phyloP scores from a whole-genome alignment of 78 protist species.

The Cyanophora paradoxa region DNA sequence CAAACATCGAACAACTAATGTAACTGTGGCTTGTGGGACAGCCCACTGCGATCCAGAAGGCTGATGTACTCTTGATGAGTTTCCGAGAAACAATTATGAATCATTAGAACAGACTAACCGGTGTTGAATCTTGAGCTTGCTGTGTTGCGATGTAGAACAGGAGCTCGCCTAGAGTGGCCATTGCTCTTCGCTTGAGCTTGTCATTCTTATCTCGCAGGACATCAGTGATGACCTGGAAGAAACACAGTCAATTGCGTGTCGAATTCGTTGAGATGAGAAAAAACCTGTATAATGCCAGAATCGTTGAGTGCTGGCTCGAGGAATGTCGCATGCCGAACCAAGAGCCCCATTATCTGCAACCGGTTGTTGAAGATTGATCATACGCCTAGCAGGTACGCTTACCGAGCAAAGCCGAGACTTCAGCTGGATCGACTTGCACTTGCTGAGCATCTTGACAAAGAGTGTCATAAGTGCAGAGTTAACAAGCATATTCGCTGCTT shows the following conservation, averaged over 20 bases:
- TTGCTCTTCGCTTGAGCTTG: background rate
- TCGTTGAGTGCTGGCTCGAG: background rate
- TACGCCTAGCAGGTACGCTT: no score
- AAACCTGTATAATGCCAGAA: no score
- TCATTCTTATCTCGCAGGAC: background rate
- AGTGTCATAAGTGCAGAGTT: conserved; percentile 14
- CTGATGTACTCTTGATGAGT: no score
- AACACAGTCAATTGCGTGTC: no score
- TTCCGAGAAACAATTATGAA: no score
- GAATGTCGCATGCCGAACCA: conserved; percentile 26
- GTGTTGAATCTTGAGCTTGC: no score
- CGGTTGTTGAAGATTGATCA: no score
- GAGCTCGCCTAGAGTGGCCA: conserved; percentile 38
- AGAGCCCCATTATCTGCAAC: no score
- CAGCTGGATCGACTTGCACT: background rate
- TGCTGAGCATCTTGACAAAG: background rate
- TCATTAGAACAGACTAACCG: no score
- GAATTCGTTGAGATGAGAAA: no score
- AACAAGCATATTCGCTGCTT: conserved; percentile 7
- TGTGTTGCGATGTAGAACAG: conserved; percentile 30
- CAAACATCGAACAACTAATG: background rate
- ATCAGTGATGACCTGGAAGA: background rate
- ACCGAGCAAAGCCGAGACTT: background rate
- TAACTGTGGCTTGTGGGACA: no score
- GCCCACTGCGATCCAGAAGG: no score